These are phyloP conservation scores for Fagus sylvatica DNA, from an alignment of 306 rosid genomes.

Conservation along the genomic window DNA sequence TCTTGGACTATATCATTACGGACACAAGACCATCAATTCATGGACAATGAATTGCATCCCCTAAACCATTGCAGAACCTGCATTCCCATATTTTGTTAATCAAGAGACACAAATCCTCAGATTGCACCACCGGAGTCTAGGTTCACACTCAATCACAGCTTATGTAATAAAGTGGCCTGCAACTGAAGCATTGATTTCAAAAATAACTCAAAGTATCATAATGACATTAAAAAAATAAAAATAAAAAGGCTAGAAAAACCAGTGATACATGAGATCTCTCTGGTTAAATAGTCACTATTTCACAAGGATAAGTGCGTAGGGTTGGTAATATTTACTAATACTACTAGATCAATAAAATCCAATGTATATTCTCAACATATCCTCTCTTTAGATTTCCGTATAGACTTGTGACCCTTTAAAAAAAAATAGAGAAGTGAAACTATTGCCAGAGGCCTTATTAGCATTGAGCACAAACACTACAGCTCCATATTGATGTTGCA, in stretches of 20 bases:
- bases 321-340: too few relatives aligned
- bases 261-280: neutral
- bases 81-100: neutral
- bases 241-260: neutral
- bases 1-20: neutral
- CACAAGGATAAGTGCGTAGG: too few relatives aligned
- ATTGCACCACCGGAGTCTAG: neutral
- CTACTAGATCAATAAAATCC: too few relatives aligned
- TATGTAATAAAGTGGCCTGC: neutral
- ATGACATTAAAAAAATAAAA: too few relatives aligned
- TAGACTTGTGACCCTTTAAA: too few relatives aligned
- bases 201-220: neutral
- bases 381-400: too few relatives aligned
- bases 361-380: too few relatives aligned
- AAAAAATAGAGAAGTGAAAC: too few relatives aligned
- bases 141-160: neutral
- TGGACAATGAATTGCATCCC: neutral
- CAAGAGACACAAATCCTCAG: neutral
- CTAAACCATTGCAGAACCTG: neutral
- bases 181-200: neutral
- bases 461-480: too few relatives aligned
- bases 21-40: neutral
- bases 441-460: too few relatives aligned
- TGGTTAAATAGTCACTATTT: neutral
- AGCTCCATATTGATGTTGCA: too few relatives aligned